Percentiles rank a stretch among this genome's conserved stretches.
Conservation (phyloP, 805 yeast genomes). For the Pichia deserticola region DNA sequence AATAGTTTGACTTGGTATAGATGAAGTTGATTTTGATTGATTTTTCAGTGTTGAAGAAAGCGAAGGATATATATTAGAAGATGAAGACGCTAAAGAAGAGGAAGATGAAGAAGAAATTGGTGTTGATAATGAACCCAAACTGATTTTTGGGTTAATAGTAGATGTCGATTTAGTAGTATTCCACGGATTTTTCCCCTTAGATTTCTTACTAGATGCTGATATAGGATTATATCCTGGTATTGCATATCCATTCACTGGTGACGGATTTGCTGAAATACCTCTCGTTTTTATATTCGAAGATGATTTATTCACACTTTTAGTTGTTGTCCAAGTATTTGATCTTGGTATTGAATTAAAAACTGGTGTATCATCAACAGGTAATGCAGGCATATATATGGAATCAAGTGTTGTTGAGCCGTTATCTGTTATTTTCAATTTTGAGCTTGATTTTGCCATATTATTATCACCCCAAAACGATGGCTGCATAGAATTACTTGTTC, state of each 20-base stretch:
- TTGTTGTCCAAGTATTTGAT: not conserved
- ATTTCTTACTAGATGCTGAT: not conserved
- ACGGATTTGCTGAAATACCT: constrained; percentile 10
- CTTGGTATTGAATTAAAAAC: not conserved
- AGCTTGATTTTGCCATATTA: not conserved
- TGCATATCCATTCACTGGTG: constrained; percentile 14
- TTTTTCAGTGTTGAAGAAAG: not conserved
- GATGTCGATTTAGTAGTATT: constrained; percentile 24
- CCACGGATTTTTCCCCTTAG: constrained; percentile 5
- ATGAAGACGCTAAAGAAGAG: not conserved
- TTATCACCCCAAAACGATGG: not conserved
- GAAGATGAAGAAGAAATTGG: constrained; percentile 8
- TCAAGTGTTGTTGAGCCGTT: not conserved
- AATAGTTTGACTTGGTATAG: not conserved
- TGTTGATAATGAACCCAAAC: not conserved
- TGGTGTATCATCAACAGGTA: constrained; percentile 8
- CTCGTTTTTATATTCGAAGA: constrained; percentile 8
- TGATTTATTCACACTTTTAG: not conserved
- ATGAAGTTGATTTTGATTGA: not conserved
- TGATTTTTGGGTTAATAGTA: constrained; percentile 9
- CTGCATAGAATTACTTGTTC: constrained; percentile 11
- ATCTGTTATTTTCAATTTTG: not conserved
- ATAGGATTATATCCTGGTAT: constrained; percentile 17
- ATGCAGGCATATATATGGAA: constrained; percentile 5
- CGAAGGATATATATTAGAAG: constrained; percentile 3